These are phyloP conservation scores for Nadsonia commutata DNA, from an alignment of 1,139 yeast genomes.

Conservation along the genomic window DNA sequence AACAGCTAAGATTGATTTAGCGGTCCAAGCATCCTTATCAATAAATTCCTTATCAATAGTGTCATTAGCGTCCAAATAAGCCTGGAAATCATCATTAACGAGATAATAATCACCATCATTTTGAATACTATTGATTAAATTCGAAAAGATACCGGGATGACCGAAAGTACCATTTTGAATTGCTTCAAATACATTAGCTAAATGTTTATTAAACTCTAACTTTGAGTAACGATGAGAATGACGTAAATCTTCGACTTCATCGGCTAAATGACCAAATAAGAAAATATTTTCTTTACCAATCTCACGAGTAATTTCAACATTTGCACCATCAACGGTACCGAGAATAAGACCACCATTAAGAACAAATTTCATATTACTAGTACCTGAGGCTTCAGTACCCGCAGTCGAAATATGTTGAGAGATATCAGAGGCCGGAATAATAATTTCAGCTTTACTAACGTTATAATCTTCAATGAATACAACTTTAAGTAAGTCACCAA, in stretches of 20 bases:
- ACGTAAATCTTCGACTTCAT: constrained; percentile 75
- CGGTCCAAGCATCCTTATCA: constrained; percentile 59
- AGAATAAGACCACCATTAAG: constrained; percentile 86
- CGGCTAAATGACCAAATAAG: constrained; percentile 81
- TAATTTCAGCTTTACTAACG: constrained; percentile 85
- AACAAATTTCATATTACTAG: constrained; percentile 92
- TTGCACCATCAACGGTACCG: constrained; percentile 96
- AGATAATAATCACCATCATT: constrained; percentile 69
- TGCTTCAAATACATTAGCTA: constrained; percentile 48
- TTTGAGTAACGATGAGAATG: constrained; percentile 50
- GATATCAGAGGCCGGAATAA: constrained; percentile 79
- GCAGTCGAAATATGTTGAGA: constrained; percentile 96
- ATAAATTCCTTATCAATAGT: constrained; percentile 59
- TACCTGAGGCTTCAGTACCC: constrained; percentile 94
- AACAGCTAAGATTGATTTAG: constrained; percentile 61
- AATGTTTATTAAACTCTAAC: constrained; percentile 34
- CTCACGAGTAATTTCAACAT: constrained; percentile 87
- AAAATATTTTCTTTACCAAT: constrained; percentile 87
- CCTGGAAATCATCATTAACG: constrained; percentile 78
- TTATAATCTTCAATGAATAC: constrained; percentile 85
- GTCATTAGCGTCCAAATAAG: constrained; percentile 68
- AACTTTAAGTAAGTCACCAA: constrained; percentile 67
- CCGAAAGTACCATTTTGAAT: constrained; percentile 65
- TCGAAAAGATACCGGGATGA: constrained; percentile 47
- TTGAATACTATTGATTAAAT: constrained; percentile 51